These are phyloP conservation scores for Saccharomycopsis schoenii DNA, from an alignment of 805 yeast genomes.

Conservation along the genomic window DNA sequence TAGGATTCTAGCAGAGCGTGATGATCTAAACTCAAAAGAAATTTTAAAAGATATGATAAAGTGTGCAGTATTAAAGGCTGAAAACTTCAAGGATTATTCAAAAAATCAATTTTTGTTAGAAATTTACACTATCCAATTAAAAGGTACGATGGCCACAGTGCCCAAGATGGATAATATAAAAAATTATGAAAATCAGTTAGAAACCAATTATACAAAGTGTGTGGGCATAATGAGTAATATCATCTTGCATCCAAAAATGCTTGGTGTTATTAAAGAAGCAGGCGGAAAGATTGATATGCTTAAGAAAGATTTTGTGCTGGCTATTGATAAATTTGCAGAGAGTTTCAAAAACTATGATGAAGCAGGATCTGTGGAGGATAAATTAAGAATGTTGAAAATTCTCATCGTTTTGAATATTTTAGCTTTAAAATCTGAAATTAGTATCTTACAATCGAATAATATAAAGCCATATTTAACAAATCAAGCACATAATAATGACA, in stretches of 20 bases:
- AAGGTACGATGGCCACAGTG: conserved; percentile 15
- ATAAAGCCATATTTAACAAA: conserved; percentile 39
- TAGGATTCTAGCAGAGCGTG: conserved; percentile 28
- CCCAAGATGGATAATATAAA: background rate
- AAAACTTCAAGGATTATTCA: conserved; percentile 34
- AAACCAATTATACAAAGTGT: conserved; percentile 40
- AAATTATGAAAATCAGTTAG: background rate
- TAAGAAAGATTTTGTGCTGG: conserved; percentile 47
- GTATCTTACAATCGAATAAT: conserved; percentile 67
- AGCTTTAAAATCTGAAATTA: conserved; percentile 49
- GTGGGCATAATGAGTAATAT: conserved; percentile 39
- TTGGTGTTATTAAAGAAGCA: conserved; percentile 69
- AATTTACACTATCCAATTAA: conserved; percentile 56
- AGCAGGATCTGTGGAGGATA: conserved; percentile 50
- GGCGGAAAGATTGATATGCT: conserved; percentile 62
- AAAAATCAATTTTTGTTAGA: conserved; percentile 46
- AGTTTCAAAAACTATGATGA: conserved; percentile 54
- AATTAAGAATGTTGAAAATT: conserved; percentile 49
- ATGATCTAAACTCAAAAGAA: conserved; percentile 19
- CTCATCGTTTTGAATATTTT: conserved; percentile 49
- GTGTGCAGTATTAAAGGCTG: conserved; percentile 30
- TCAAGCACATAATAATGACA: conserved; percentile 8
- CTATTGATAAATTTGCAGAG: conserved; percentile 42
- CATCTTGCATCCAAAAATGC: conserved; percentile 64
- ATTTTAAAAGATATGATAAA: conserved; percentile 20